Evolutionary conservation across 306 rosid species (phyloP).

Genomic region (Cucumis cinereus): DNA sequence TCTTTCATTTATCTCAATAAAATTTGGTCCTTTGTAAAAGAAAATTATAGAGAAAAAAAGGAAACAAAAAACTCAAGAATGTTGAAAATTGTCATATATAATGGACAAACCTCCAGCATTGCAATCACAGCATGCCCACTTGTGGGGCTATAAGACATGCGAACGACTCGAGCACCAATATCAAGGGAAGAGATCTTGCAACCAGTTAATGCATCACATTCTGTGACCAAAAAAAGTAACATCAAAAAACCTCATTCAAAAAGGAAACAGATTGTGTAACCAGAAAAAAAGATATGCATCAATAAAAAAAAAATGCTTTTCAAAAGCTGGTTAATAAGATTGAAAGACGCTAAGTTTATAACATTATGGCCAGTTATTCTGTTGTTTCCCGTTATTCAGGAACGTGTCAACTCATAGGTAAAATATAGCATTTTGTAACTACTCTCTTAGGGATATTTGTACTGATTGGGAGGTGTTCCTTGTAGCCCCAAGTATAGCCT

Average conservation of each 20-base stretch:
- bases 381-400: background rate
- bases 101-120: slow-evolving; percentile 57
- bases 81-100: background rate
- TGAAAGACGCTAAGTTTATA: background rate
- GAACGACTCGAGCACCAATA: slow-evolving; percentile 82
- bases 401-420: background rate
- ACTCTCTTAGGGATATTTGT: background rate
- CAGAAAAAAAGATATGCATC: background rate
- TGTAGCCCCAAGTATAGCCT: background rate
- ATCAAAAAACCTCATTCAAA: background rate
- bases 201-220: slow-evolving; percentile 90
- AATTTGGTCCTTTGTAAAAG: background rate
- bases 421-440: background rate
- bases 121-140: slow-evolving; percentile 83
- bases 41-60: background rate
- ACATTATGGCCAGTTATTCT: background rate
- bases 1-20: background rate
- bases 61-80: background rate
- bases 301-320: background rate
- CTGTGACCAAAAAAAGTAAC: slow-evolving; percentile 25
- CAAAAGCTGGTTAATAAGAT: background rate
- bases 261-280: background rate
- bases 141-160: slow-evolving; percentile 87
- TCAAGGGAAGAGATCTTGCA: slow-evolving; percentile 80
- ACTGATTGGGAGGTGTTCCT: background rate